phyloP scores from a whole-genome alignment of 768 basidiomycete genomes.

The Lentinula lateritia region DNA sequence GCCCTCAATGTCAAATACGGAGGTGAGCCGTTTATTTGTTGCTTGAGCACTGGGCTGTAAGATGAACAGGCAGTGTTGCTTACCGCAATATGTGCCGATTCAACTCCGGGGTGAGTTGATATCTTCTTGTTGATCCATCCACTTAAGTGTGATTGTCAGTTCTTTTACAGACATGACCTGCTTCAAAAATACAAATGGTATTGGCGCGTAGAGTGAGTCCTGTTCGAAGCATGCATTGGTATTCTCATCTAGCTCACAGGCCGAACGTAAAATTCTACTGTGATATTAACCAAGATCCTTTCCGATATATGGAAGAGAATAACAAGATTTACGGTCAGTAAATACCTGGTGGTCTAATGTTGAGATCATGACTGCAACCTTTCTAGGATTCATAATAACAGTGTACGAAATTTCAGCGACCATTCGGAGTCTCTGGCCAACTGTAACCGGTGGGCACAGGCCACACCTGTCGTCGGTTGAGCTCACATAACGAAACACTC shows the following conservation, averaged over 20 bases:
- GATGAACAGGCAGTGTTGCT: conserved; percentile 19
- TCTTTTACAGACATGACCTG: conserved; percentile 69
- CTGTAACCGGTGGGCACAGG: conserved; percentile 49
- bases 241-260: conserved; percentile 30
- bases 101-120: conserved; percentile 49
- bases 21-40: conserved; percentile 18
- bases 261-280: conserved; percentile 76
- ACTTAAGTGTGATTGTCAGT: conserved; percentile 22
- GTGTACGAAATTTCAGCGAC: conserved; percentile 73
- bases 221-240: conserved; percentile 16
- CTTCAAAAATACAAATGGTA: conserved; percentile 68
- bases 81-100: conserved; percentile 71
- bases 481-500: neutral
- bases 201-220: conserved; percentile 66
- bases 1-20: conserved; percentile 40
- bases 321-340: conserved; percentile 58
- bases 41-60: conserved; percentile 31
- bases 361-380: neutral
- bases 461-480: conserved; percentile 7
- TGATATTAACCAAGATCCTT: conserved; percentile 61
- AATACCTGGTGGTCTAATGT: neutral
- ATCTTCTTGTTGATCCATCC: neutral
- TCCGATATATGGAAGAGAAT: conserved; percentile 65
- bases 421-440: conserved; percentile 68
- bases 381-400: conserved; percentile 61